Conservation (phyloP, 345 rosid genomes). For the Clausena lansium region DNA sequence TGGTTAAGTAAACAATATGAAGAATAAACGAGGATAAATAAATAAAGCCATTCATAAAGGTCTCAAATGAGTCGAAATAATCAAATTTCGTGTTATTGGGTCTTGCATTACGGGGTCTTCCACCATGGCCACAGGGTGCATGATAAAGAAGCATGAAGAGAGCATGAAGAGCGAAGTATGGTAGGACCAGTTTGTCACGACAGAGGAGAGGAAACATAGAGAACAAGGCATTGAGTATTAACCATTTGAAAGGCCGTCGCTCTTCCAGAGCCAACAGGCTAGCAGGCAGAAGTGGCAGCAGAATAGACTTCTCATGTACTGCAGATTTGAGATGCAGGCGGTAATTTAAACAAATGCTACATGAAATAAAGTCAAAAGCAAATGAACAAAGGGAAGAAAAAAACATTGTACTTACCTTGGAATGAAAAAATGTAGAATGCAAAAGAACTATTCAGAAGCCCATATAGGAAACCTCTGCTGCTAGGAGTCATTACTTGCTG, state of each 20-base stretch:
- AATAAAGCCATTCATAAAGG: slow-evolving; percentile 25
- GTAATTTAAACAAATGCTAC: slow-evolving; percentile 3
- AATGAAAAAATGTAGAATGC: slow-evolving; percentile 88
- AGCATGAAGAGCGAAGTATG: slow-evolving; percentile 49
- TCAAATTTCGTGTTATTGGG: slow-evolving; percentile 14
- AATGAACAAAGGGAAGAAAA: not conserved
- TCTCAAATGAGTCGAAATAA: slow-evolving; percentile 20
- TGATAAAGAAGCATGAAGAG: slow-evolving; percentile 53
- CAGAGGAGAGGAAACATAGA: slow-evolving; percentile 90
- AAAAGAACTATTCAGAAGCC: slow-evolving; percentile 75
- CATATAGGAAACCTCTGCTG: slow-evolving; percentile 74
- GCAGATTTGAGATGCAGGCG: slow-evolving; percentile 27
- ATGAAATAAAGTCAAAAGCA: not conserved
- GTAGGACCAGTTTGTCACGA: slow-evolving; percentile 72
- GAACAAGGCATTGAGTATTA: slow-evolving; percentile 69
- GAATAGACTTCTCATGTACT: slow-evolving; percentile 97
- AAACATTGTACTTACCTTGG: slow-evolving; percentile 51
- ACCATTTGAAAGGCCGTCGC: slow-evolving; percentile 44
- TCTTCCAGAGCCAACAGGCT: slow-evolving; percentile 67
- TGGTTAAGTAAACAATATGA: slow-evolving; percentile 59
- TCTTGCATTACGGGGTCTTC: slow-evolving; percentile 24
- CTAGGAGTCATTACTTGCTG: slow-evolving; percentile 81
- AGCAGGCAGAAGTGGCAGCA: slow-evolving; percentile 88
- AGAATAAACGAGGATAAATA: slow-evolving; percentile 51
- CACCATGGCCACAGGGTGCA: slow-evolving; percentile 36